phyloP scores from a whole-genome alignment of 1,139 yeast species.

The Blastobotrys raffinosifermentans region DNA sequence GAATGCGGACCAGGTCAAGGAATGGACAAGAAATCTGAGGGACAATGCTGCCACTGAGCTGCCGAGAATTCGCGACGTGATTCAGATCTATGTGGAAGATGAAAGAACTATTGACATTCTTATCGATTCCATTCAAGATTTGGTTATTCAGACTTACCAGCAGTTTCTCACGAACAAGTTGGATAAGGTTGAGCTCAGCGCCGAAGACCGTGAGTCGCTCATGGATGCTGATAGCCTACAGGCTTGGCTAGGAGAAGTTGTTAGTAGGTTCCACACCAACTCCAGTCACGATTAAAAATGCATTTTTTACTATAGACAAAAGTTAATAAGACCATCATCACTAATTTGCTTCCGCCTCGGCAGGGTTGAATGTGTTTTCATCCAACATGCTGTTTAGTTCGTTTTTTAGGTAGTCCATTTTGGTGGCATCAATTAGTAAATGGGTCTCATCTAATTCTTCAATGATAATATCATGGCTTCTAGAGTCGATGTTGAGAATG shows the following conservation, averaged over 20 bases:
- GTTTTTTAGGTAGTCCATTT: slow-evolving; percentile 66
- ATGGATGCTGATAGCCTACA: slow-evolving; percentile 55
- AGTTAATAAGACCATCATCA: neutral
- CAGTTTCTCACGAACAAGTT: slow-evolving; percentile 35
- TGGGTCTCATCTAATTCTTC: slow-evolving; percentile 88
- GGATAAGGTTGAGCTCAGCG: slow-evolving; percentile 20
- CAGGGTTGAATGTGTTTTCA: slow-evolving; percentile 78
- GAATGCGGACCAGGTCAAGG: slow-evolving; percentile 16
- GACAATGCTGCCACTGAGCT: slow-evolving; percentile 46
- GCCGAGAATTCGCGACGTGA: slow-evolving; percentile 50
- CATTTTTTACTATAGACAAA: slow-evolving; percentile 1
- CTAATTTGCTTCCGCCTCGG: slow-evolving; percentile 49
- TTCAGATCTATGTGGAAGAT: slow-evolving; percentile 43
- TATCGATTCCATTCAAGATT: slow-evolving; percentile 56
- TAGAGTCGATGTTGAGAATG: slow-evolving; percentile 71
- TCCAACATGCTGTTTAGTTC: slow-evolving; percentile 73
- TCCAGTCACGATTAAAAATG: slow-evolving; percentile 2
- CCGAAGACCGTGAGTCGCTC: slow-evolving; percentile 34
- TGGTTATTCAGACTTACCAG: slow-evolving; percentile 45
- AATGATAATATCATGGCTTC: slow-evolving; percentile 61
- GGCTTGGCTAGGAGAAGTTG: slow-evolving; percentile 44
- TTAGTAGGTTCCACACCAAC: slow-evolving; percentile 28
- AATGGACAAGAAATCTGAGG: slow-evolving; percentile 38
- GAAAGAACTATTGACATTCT: slow-evolving; percentile 43
- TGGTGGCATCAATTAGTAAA: slow-evolving; percentile 67